Conservation (phyloP, 2,329 filamentous ascomycete species). For the Tolypocladium tundrense region DNA sequence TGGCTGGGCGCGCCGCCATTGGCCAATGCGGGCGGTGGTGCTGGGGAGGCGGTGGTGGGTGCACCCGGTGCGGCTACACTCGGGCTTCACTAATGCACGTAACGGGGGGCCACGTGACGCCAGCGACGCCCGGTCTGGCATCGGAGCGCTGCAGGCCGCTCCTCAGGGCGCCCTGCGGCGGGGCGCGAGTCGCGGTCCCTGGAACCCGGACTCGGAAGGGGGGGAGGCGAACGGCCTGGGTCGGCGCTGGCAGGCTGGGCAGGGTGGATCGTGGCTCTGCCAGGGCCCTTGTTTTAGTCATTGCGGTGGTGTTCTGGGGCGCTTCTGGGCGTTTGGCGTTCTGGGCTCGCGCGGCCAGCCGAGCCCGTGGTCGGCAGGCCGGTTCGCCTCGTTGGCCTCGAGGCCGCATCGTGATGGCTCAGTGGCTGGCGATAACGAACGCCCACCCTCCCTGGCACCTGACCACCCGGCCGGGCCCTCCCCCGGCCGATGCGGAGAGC, state of each 20-base stretch:
- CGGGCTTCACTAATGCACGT: slow-evolving; percentile 8
- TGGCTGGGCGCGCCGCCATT: slow-evolving; percentile 1
- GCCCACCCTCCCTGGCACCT: not conserved
- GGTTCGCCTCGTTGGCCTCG: no score
- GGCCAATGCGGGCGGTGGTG: slow-evolving; percentile 2
- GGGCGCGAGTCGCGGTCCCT: not conserved
- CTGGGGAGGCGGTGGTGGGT: not conserved
- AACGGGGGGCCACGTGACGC: slow-evolving; percentile 12
- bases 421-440: not conserved
- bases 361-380: not conserved
- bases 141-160: not conserved
- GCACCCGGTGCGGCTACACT: slow-evolving; percentile 15
- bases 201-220: not conserved
- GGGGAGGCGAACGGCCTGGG: not conserved
- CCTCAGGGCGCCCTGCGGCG: not conserved
- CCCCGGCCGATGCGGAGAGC: not conserved
- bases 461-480: not conserved
- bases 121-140: slow-evolving; percentile 4
- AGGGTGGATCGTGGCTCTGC: not conserved
- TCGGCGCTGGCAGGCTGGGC: not conserved
- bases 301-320: not conserved
- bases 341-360: not conserved
- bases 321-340: not conserved
- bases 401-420: not conserved
- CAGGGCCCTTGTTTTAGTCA: not conserved